Conservation (phyloP, 73 alveolate species). For the Symbiodinium pilosum region DNA sequence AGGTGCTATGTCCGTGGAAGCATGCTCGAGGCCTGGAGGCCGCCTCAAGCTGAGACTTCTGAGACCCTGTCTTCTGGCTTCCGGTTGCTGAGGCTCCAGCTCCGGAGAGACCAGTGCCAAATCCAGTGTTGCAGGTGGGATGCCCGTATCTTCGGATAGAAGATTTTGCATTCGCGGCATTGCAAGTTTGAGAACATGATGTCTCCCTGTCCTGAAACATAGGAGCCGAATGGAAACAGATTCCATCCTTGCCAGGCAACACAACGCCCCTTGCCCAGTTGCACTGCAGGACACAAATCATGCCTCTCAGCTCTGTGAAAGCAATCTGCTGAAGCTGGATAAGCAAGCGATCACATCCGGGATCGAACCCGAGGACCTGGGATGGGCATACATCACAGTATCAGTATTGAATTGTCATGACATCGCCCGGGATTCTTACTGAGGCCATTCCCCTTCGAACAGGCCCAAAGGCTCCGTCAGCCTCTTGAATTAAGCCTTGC, state of each 20-base stretch:
- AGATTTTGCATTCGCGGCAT: background rate
- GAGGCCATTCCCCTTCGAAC: too few relatives aligned
- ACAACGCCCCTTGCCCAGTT: too few relatives aligned
- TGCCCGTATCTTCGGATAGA: background rate
- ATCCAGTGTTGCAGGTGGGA: background rate
- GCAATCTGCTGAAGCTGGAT: background rate
- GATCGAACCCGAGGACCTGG: background rate
- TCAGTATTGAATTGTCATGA: too few relatives aligned
- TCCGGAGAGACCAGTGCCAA: background rate
- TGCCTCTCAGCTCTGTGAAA: background rate
- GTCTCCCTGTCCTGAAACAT: background rate
- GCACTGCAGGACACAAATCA: background rate
- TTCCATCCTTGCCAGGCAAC: background rate
- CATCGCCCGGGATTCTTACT: too few relatives aligned
- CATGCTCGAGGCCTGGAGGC: background rate
- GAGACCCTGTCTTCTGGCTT: background rate
- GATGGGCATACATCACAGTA: too few relatives aligned
- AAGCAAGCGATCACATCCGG: background rate
- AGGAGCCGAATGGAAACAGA: background rate
- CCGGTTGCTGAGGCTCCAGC: too few relatives aligned
- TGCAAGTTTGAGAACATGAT: background rate
- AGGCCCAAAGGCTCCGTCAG: too few relatives aligned
- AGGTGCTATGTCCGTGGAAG: background rate
- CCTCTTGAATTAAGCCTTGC: constrained; percentile 1
- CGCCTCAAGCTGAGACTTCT: background rate